Percentiles rank a stretch among this genome's conserved stretches.
Evolutionary conservation across 768 basidiomycete species (phyloP).

Genomic region (Russula abietina): DNA sequence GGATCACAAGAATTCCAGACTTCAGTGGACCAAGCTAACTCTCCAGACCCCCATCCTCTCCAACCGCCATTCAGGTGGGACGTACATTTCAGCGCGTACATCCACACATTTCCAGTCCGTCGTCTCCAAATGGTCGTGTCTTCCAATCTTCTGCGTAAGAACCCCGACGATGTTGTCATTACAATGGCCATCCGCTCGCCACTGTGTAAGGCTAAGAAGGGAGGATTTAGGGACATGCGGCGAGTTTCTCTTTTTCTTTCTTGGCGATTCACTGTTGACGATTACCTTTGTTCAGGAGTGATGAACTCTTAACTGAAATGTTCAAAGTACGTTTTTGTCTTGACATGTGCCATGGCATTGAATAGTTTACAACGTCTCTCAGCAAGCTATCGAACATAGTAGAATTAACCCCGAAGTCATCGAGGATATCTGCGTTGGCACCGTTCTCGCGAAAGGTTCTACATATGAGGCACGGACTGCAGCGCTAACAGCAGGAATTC

Average conservation of each 20-base stretch:
- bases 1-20: not conserved
- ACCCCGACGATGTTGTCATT: slow-evolving; percentile 73
- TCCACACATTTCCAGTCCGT: slow-evolving; percentile 28
- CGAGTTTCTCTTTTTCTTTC: slow-evolving; percentile 30
- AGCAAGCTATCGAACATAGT: slow-evolving; percentile 57
- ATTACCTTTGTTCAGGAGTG: slow-evolving; percentile 42
- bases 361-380: slow-evolving; percentile 8
- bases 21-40: not conserved
- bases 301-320: slow-evolving; percentile 77
- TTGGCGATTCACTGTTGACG: not conserved
- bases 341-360: slow-evolving; percentile 20
- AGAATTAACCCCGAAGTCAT: slow-evolving; percentile 58
- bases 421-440: slow-evolving; percentile 77
- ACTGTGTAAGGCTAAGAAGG: slow-evolving; percentile 70
- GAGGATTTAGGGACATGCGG: slow-evolving; percentile 67
- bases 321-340: slow-evolving; percentile 48
- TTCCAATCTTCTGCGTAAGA: slow-evolving; percentile 51
- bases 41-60: not conserved
- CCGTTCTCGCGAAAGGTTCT: slow-evolving; percentile 58
- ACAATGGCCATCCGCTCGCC: slow-evolving; percentile 77
- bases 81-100: not conserved
- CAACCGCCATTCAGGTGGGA: not conserved
- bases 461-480: slow-evolving; percentile 69
- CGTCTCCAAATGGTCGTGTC: slow-evolving; percentile 37
- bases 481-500: slow-evolving; percentile 74